Percentiles rank a stretch among this genome's conserved stretches.
Evolutionary conservation across 2,329 filamentous ascomycete genomes (phyloP).

Genomic region (Pseudogymnoascus sp.): DNA sequence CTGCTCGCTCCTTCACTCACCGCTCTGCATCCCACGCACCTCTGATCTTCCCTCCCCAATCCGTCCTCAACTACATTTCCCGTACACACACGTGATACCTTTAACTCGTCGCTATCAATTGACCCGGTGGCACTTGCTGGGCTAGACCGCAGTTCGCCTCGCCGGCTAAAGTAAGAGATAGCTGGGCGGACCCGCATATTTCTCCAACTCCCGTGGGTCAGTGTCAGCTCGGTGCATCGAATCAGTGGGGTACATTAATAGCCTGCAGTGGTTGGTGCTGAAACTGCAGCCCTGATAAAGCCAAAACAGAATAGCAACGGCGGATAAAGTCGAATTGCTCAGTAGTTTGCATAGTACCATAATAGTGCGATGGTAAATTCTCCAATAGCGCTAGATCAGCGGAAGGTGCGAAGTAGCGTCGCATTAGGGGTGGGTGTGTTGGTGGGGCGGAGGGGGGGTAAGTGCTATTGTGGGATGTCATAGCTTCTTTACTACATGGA

Average conservation of each 20-base stretch:
- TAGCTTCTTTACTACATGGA: conserved; percentile 9
- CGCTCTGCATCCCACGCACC: background rate
- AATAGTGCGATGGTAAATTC: background rate
- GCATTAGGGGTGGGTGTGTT: background rate
- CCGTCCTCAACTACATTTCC: background rate
- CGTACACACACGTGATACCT: background rate
- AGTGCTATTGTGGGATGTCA: conserved; percentile 1
- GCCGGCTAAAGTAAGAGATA: background rate
- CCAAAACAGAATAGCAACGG: background rate
- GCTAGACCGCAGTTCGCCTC: background rate
- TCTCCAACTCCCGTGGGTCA: conserved; percentile 8
- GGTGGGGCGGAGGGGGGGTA: background rate
- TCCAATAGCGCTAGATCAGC: conserved; percentile 8
- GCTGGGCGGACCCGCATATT: background rate
- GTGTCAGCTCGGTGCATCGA: background rate
- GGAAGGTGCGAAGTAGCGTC: conserved; percentile 1
- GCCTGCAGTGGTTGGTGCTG: background rate
- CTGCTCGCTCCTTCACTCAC: background rate
- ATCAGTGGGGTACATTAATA: conserved; percentile 4
- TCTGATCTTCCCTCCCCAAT: background rate
- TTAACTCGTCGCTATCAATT: conserved; percentile 3
- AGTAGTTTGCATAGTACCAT: too few relatives aligned
- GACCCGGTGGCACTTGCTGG: background rate
- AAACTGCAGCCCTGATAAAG: background rate
- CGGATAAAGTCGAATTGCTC: background rate